Base-by-base conservation (phyloP, 768 basidiomycete species). In the Panus rudis region DNA sequence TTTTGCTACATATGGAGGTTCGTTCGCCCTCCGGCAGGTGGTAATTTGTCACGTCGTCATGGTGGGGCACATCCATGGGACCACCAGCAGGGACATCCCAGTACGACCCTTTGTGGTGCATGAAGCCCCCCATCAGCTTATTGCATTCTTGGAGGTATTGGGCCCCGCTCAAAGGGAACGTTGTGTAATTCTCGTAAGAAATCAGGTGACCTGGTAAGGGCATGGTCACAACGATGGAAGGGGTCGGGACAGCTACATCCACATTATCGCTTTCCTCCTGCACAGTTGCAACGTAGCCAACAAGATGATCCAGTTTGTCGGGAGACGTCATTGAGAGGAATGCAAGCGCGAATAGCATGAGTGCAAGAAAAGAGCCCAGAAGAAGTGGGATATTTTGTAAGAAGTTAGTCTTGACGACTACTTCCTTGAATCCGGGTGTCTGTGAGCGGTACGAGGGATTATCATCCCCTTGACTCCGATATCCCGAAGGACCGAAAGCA, bases 91-190 rank as follows among this genome's bases (percentile, higher is more conserved):
- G 52, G 11, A 39, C 34, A 24, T 52, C 64, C 82, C 81, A 85
- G 50, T 76, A 84, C 31, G 54, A 63, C 6, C 64, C 66, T 51
- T 73, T 69, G 12, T 47, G 42, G 31, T 66, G 53, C 69, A 76
- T 73, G 41, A 68, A 68, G 5, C 69, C 70, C 14, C 60, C 46
- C 49, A 67, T 63, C 17, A 77, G 49, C 50, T 73, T 76, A 42
- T 64, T 59, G 54, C 84, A 86, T 60, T 83, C 73, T 1, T 58
- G 50, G 14, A 66, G 67, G 57, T 81, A 84, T 62, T 84, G 67
- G 10, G 58, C 51, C 4, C 79, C 71, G 21, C 66, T 69, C 7
- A 83, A 65, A 6, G 81, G 81, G 55, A 80, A 81, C 19, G 50
- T 61, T 6, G 77, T 75, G 56, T 77, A 77, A 51, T 74, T 76